These are phyloP conservation scores for Tillandsia leiboldiana DNA, from an alignment of 176 grass and related monocot genomes.

Conservation along the genomic window DNA sequence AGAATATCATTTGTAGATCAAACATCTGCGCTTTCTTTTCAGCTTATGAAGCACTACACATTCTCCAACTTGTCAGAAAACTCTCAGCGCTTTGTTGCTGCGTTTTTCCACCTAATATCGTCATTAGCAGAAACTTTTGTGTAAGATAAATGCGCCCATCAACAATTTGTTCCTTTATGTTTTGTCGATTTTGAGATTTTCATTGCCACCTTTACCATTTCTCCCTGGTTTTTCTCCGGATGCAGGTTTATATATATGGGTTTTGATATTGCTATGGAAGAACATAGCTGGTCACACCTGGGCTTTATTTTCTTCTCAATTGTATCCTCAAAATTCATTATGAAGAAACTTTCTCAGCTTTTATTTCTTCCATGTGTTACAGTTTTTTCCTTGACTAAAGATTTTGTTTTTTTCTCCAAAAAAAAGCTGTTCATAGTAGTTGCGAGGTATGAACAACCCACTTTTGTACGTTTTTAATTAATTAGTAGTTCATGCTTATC, in stretches of 20 bases:
- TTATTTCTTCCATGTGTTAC: neutral
- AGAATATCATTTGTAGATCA: conserved; percentile 15
- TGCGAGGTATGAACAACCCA: conserved; percentile 56
- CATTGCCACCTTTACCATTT: conserved; percentile 5
- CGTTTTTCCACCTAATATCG: conserved; percentile 92
- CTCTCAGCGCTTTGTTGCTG: conserved; percentile 77
- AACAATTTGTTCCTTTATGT: neutral
- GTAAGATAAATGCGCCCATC: conserved; percentile 36
- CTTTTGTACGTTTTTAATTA: neutral
- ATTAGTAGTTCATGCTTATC: conserved; percentile 2
- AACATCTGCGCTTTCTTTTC: conserved; percentile 24
- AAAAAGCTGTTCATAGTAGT: conserved; percentile 86
- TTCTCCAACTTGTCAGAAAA: conserved; percentile 96
- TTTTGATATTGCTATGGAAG: conserved; percentile 99
- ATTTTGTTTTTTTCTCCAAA: neutral
- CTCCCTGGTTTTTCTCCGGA: conserved; percentile 19
- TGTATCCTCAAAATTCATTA: conserved; percentile 55
- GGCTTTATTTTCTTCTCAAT: conserved; percentile 99
- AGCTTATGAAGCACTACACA: conserved; percentile 99
- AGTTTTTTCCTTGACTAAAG: conserved; percentile 57
- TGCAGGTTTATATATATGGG: conserved; percentile 99
- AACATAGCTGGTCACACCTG: conserved; percentile 98
- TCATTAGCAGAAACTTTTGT: conserved; percentile 99
- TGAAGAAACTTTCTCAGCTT: neutral
- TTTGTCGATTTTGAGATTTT: neutral